These are phyloP conservation scores for Camillea tinctor DNA, from an alignment of 2,329 filamentous ascomycete genomes.

Conservation along the genomic window DNA sequence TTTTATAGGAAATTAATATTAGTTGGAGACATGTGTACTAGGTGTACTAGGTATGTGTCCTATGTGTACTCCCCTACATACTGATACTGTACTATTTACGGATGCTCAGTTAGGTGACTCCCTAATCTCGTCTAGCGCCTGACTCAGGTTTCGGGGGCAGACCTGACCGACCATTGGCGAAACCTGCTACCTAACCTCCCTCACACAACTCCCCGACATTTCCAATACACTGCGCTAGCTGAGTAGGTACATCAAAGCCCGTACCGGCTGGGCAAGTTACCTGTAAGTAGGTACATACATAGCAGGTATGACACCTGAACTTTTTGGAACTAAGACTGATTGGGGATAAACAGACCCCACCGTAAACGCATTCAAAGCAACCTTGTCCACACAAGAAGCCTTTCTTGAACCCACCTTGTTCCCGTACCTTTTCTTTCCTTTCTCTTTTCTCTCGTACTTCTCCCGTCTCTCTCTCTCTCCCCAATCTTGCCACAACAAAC, in stretches of 20 bases:
- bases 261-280: too few relatives aligned
- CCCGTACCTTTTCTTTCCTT: conserved; percentile 7
- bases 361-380: background rate
- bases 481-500: conserved; percentile 7
- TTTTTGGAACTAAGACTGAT: background rate
- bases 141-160: background rate
- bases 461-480: conserved; percentile 3
- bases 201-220: background rate
- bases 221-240: too few relatives aligned
- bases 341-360: background rate
- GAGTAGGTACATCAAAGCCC: too few relatives aligned
- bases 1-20: too few relatives aligned
- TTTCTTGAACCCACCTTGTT: background rate
- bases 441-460: conserved; percentile 14
- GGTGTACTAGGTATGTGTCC: too few relatives aligned
- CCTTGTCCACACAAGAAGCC: too few relatives aligned
- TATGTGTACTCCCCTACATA: too few relatives aligned
- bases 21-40: too few relatives aligned
- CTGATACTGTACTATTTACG: too few relatives aligned
- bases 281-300: too few relatives aligned
- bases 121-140: background rate
- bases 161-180: background rate
- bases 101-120: background rate
- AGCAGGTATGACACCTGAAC: too few relatives aligned
- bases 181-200: background rate